phyloP scores from a whole-genome alignment of 257 asterid species.

The Rauvolfia tetraphylla region DNA sequence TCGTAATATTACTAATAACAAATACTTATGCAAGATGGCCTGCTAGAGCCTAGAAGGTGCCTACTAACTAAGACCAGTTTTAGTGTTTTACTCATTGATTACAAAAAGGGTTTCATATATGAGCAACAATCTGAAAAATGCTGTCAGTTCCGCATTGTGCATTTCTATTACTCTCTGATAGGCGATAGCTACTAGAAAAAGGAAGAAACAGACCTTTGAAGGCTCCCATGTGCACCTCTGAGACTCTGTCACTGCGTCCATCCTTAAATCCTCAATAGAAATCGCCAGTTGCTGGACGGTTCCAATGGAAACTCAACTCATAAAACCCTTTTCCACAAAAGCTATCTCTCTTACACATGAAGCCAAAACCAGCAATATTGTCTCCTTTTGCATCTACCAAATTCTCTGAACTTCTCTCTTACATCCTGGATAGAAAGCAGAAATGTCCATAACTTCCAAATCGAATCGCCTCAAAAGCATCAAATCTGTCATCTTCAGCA shows the following conservation, averaged over 20 bases:
- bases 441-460: slow-evolving; percentile 3
- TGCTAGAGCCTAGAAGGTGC: background rate
- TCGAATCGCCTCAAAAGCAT: slow-evolving; percentile 19
- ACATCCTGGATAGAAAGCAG: slow-evolving; percentile 6
- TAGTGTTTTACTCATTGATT: background rate
- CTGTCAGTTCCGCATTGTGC: background rate
- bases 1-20: no score
- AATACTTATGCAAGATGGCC: background rate
- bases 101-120: background rate
- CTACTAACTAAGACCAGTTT: background rate
- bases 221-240: slow-evolving; percentile 22
- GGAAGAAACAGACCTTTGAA: background rate
- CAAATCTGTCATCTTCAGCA: slow-evolving; percentile 10
- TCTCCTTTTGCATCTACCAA: slow-evolving; percentile 12
- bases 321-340: slow-evolving; percentile 27
- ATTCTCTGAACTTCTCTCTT: slow-evolving; percentile 15
- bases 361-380: slow-evolving; percentile 1
- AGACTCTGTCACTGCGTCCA: slow-evolving; percentile 7
- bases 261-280: slow-evolving; percentile 9
- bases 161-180: background rate
- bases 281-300: slow-evolving; percentile 17
- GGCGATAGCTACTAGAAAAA: background rate
- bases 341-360: background rate
- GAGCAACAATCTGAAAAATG: background rate
- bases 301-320: slow-evolving; percentile 23